Evolutionary conservation across 1,284 basidiomycete species (phyloP).

Genomic region (Cutaneotrichosporon sp.): DNA sequence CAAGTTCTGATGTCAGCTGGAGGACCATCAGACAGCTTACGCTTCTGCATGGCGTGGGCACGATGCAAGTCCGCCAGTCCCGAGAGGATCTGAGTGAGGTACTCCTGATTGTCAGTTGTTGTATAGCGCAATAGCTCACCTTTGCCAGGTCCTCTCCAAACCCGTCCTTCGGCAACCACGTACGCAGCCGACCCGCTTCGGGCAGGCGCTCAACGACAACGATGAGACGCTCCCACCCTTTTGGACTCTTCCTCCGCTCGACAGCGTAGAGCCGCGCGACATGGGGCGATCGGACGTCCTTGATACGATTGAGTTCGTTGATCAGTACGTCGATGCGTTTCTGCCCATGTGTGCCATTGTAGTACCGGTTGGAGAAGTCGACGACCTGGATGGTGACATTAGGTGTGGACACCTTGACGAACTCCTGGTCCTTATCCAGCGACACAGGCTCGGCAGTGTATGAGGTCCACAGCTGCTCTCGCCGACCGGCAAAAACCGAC

Average conservation of each 20-base stretch:
- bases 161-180: slow-evolving; percentile 38
- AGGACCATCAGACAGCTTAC: slow-evolving; percentile 18
- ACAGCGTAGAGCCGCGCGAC: slow-evolving; percentile 36
- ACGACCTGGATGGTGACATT: slow-evolving; percentile 39
- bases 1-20: slow-evolving; percentile 27
- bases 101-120: slow-evolving; percentile 28
- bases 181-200: slow-evolving; percentile 37
- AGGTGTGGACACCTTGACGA: slow-evolving; percentile 51
- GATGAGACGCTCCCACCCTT: slow-evolving; percentile 43
- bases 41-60: slow-evolving; percentile 38
- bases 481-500: slow-evolving; percentile 40
- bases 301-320: slow-evolving; percentile 32
- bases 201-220: slow-evolving; percentile 35
- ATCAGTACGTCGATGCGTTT: slow-evolving; percentile 40
- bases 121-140: slow-evolving; percentile 16
- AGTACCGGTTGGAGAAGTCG: slow-evolving; percentile 45
- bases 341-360: slow-evolving; percentile 35
- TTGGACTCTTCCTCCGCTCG: slow-evolving; percentile 39
- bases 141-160: slow-evolving; percentile 40
- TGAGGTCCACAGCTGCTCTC: slow-evolving; percentile 42
- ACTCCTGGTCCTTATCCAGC: slow-evolving; percentile 50
- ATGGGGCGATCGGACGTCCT: slow-evolving; percentile 31
- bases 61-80: slow-evolving; percentile 41
- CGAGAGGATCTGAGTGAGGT: slow-evolving; percentile 40
- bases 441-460: slow-evolving; percentile 41